Base-by-base conservation (phyloP, 176 grass and related monocot genomes). In the Eleusine coracana region DNA sequence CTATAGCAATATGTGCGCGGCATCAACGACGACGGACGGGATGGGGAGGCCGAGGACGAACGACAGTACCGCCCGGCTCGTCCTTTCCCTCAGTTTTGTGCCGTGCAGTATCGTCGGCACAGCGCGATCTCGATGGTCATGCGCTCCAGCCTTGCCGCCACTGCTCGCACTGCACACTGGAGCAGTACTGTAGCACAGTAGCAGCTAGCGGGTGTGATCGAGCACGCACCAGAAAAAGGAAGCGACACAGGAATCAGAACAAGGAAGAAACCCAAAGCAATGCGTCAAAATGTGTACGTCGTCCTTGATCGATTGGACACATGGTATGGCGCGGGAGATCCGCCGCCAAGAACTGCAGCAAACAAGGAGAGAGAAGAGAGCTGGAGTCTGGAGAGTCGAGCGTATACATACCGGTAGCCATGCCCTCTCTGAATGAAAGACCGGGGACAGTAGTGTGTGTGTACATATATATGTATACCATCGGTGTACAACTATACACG, bases 191-290 rank as follows among this genome's bases (percentile, higher is more conserved):
- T 3, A 18, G 25, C 13, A 3, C 14, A 29, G 38, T 40, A 46
- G 40, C 42, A 9, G 6, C 48, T 7, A 54, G 55, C 27, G 61
- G 38, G 62, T 12, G 49, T 45, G 82, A 86, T 70, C 34, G 49
- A 31, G 75, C 75, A 49, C 36, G 25, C 50, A 25, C 73, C 73
- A 79, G 39, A 73, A 78, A 88, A 73, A 68, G 74, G 29, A 86
- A 27, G 67, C 28, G 50, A 41, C 68, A 52, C 63, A 81, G 20
- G 83, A 71, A 89, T 65, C 58, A 73, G 72, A 86, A 86, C 28
- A 29, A 82, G 66, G 56, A 81, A 49, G 48, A 80, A 60, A 59
- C 6, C 40, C 52, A 42, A 31, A 52, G 63, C 29, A 34, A 71
- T n/a, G 37, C 28, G 68, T 45, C n/a, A 75, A 82, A 66, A 55